Percentiles rank a stretch among this genome's conserved stretches.
phyloP scores from a whole-genome alignment of 768 basidiomycete species.

The Termitomyces sp. region DNA sequence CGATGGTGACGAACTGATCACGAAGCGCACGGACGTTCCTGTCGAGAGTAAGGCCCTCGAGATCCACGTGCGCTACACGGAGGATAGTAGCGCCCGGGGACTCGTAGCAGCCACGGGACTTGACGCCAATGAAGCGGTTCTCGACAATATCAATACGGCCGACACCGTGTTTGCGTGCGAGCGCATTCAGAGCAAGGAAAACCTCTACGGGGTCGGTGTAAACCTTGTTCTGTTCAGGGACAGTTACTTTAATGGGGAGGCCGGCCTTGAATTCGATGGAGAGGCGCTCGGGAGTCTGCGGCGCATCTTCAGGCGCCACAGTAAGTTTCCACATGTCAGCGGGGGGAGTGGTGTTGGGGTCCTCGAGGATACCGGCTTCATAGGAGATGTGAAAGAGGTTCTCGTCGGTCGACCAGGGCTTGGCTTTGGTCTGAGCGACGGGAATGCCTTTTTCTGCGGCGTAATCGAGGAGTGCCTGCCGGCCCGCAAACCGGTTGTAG shows the following conservation, averaged over 20 bases:
- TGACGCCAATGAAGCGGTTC: slow-evolving; percentile 99
- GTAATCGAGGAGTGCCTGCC: slow-evolving; percentile 87
- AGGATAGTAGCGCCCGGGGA: slow-evolving; percentile 96
- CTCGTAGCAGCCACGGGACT: slow-evolving; percentile 99
- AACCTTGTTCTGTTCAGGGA: slow-evolving; percentile 48
- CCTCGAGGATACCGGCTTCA: slow-evolving; percentile 98
- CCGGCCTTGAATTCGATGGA: slow-evolving; percentile 84
- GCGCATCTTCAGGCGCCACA: slow-evolving; percentile 76
- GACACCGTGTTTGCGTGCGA: slow-evolving; percentile 93
- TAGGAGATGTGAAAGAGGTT: slow-evolving; percentile 99
- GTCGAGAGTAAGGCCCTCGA: slow-evolving; percentile 98
- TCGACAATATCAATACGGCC: slow-evolving; percentile 99
- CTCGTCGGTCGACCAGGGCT: slow-evolving; percentile 99
- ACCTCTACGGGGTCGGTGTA: slow-evolving; percentile 94
- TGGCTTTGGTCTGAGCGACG: slow-evolving; percentile 90
- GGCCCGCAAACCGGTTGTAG: slow-evolving; percentile 96
- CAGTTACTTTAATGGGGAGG: slow-evolving; percentile 79
- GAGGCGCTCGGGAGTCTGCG: slow-evolving; percentile 73
- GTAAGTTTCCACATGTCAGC: slow-evolving; percentile 99
- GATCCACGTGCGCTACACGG: slow-evolving; percentile 90
- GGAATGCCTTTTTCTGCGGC: slow-evolving; percentile 88
- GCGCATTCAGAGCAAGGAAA: slow-evolving; percentile 86
- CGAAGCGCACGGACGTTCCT: slow-evolving; percentile 92
- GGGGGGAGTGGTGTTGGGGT: slow-evolving; percentile 93
- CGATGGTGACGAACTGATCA: slow-evolving; percentile 92